Evolutionary conservation across 805 yeast species (phyloP).

Genomic region (Nadsonia fulvescens): DNA sequence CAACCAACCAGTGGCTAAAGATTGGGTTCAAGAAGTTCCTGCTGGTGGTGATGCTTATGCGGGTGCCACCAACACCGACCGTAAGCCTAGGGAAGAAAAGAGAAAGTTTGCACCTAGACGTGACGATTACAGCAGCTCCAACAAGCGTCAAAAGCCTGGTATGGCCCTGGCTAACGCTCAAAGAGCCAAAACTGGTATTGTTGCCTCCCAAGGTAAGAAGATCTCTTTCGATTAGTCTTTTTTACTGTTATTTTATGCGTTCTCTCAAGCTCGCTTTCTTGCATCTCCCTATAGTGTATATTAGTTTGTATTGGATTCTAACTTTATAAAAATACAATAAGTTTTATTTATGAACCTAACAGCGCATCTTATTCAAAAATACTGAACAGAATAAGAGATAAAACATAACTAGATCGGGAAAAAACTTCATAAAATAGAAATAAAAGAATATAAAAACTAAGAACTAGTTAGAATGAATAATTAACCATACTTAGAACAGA

Average conservation of each 20-base stretch:
- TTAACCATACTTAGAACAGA: too few species aligned
- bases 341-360: neutral
- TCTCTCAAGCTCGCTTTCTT: neutral
- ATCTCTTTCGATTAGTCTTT: conserved; percentile 34
- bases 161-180: conserved; percentile 76
- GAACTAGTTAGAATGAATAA: too few species aligned
- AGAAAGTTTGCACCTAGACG: neutral
- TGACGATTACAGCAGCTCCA: neutral
- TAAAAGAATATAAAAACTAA: too few species aligned
- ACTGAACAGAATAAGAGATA: too few species aligned
- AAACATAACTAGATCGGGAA: too few species aligned
- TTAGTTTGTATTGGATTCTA: too few species aligned
- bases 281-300: neutral
- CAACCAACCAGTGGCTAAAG: neutral
- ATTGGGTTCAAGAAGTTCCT: neutral
- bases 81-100: too few species aligned
- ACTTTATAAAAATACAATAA: neutral
- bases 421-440: too few species aligned
- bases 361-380: neutral
- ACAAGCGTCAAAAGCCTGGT: conserved; percentile 22
- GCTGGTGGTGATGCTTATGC: too few species aligned
- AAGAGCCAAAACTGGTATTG: conserved; percentile 79
- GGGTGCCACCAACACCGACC: too few species aligned
- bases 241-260: conserved; percentile 10
- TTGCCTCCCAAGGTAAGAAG: conserved; percentile 80